These are phyloP conservation scores for Candida boleticola DNA, from an alignment of 805 yeast genomes.

Conservation along the genomic window DNA sequence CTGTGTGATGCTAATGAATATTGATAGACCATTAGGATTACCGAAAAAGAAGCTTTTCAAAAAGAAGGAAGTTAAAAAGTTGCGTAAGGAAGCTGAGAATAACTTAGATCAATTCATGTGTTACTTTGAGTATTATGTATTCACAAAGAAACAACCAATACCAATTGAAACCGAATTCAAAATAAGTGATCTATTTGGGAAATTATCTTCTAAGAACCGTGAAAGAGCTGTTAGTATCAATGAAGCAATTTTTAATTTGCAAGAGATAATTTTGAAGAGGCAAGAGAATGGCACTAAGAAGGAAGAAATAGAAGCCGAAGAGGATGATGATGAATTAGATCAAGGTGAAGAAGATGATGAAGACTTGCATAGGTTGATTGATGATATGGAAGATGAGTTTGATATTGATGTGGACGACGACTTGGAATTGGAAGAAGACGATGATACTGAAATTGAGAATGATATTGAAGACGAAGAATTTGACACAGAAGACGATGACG, in stretches of 20 bases:
- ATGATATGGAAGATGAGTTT: slow-evolving; percentile 20
- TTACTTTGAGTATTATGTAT: slow-evolving; percentile 70
- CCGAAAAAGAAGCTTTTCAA: not conserved
- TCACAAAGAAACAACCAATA: slow-evolving; percentile 57
- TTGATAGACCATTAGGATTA: slow-evolving; percentile 1
- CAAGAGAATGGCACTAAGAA: slow-evolving; percentile 9
- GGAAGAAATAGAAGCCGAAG: slow-evolving; percentile 7
- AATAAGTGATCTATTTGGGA: slow-evolving; percentile 43
- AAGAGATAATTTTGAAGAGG: slow-evolving; percentile 20
- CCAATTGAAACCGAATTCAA: slow-evolving; percentile 62
- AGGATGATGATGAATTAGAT: slow-evolving; percentile 12
- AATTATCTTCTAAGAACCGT: slow-evolving; percentile 19
- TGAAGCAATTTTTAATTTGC: slow-evolving; percentile 45
- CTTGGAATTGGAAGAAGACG: slow-evolving; percentile 27
- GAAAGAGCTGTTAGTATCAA: slow-evolving; percentile 33
- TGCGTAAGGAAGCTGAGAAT: slow-evolving; percentile 13
- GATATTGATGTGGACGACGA: slow-evolving; percentile 18
- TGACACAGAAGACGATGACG: slow-evolving; percentile 6
- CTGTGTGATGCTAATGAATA: slow-evolving; percentile 23
- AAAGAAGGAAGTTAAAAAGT: not conserved
- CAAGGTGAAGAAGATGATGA: slow-evolving; percentile 8
- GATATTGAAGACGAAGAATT: slow-evolving; percentile 6
- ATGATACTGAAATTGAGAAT: slow-evolving; percentile 23
- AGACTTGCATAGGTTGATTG: slow-evolving; percentile 4
- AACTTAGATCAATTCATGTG: slow-evolving; percentile 36